Base-by-base conservation (phyloP, 441 rosid species). In the Brassica balearica region DNA sequence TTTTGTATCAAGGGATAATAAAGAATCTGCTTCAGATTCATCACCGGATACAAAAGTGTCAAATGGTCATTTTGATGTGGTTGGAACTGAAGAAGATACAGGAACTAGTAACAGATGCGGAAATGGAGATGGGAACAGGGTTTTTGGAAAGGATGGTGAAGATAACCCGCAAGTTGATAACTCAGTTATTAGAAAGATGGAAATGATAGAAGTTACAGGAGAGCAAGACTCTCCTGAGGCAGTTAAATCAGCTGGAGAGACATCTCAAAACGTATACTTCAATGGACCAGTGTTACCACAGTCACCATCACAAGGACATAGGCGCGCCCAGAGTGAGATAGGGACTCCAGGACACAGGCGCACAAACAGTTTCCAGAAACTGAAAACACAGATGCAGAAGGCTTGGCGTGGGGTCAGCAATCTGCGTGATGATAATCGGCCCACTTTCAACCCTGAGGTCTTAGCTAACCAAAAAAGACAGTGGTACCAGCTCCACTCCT, bases 401-500 rank as follows among this genome's bases (percentile, higher is more conserved):
- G 98, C 95, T 36, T 95, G 91, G 98, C 87, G 87, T 59, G 89
- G 99, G 87, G 90, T 91, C 68, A 85, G 88, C 80, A 84, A 80
- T 78, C 73, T 81, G 0, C 81, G 82, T 6, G 92, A 89, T 12
- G 89, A 87, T 25, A 84, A 68, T 68, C 68, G 68, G 12, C 79
- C 88, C 43, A 86, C 84, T 80, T 95, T 93, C 87, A 95, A 95
- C 81, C 99, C 98, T 1, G 99, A 95, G 88, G 89, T 95, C 68
- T 81, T 93, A 87, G 94, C 99, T 9, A 90, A 93, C 86, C 99
- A 93, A 81, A 95, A 95, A 84, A 93, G 99, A 55, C 94, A 89
- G 89, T 95, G 99, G 99, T 93, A 92, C 80, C 97, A 90, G 94
- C 88, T 88, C 75, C 95, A 93, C 82, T 90, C 97, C 66, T 81